Evolutionary conservation across 805 yeast species (phyloP), one percentile per base, ranked within the genome.

Genomic region (Saccharomycopsis sp.): DNA sequence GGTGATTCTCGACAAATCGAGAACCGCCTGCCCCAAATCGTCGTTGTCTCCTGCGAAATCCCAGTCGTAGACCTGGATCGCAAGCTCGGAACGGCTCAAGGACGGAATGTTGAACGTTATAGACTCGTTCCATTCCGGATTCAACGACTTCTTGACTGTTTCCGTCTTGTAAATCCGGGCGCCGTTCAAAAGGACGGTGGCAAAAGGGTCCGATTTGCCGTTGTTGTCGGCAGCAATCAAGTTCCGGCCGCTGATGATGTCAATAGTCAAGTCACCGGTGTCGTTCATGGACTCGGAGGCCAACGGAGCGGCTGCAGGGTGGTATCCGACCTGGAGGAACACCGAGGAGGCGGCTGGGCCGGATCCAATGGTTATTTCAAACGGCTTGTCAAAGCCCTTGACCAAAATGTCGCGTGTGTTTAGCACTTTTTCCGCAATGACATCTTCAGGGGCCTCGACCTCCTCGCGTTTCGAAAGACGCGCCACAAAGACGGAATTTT

Each of bases 181-280:
- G 5, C 81, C 85, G 71, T 91, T 84, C 65, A 89, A 67, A 66
- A 77, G 83, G 62, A 90, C 78, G 65, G 83, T 80, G 60, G 83
- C 78, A 69, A 84, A 92, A 57, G 99, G 99, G 72, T 94, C 99
- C 2, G 97, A 89, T 69, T 87, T 87, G 54, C 98, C 98, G 64
- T 85, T 86, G 34, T 88, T 76, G 72, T 94, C 99, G n/a, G 91
- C 95, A 14, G 97, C 79, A 46, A 86, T 82, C 59, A 94, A 77
- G 54, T 81, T 80, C 15, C 78, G 78, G 2, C 94, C 98, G 53
- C 77, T 75, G 44, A 84, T 65, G 56, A 88, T 71, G 44, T 81
- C 83, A 63, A 87, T 67, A 50, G 77, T 74, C 53, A 87, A 68
- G 12, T 73, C 63, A 65, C 95, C 95, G 23, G 89, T 86, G 67